Percentiles rank a stretch among this genome's conserved stretches.
Evolutionary conservation across 306 rosid genomes (phyloP).

Genomic region (Casuarina equisetifolia): DNA sequence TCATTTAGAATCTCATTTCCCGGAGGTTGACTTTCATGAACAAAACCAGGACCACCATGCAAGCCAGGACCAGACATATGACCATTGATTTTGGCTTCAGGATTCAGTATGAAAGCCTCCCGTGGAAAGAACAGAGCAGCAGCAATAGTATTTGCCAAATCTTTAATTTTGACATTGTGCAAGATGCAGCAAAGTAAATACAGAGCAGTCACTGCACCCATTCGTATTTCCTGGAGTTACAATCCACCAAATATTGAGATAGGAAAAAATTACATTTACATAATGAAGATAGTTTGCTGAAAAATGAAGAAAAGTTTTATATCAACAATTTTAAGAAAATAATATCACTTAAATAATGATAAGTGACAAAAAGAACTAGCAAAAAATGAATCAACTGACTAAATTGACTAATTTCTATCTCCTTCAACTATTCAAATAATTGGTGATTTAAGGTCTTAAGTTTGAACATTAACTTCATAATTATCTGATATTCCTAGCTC

Average conservation of each 20-base stretch:
- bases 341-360: neutral
- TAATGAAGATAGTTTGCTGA: constrained; percentile 9
- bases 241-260: constrained; percentile 45
- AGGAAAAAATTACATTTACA: constrained; percentile 23
- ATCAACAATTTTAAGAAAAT: constrained; percentile 18
- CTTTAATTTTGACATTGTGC: constrained; percentile 87
- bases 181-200: constrained; percentile 87
- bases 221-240: constrained; percentile 63
- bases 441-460: too few relatives aligned
- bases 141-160: constrained; percentile 81
- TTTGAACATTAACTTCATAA: too few relatives aligned
- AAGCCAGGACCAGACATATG: constrained; percentile 37
- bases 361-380: neutral
- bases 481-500: too few relatives aligned
- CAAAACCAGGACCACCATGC: constrained; percentile 27
- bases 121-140: constrained; percentile 78
- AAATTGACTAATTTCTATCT: too few relatives aligned
- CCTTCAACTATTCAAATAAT: too few relatives aligned
- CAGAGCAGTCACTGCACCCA: constrained; percentile 72
- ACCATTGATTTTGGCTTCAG: constrained; percentile 54
- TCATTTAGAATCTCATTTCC: constrained; percentile 32
- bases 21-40: constrained; percentile 41
- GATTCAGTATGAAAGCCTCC: constrained; percentile 51
- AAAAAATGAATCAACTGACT: too few relatives aligned
- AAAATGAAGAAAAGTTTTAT: neutral